Evolutionary conservation across 768 basidiomycete genomes (phyloP).

Genomic region (Mycena alexandri): DNA sequence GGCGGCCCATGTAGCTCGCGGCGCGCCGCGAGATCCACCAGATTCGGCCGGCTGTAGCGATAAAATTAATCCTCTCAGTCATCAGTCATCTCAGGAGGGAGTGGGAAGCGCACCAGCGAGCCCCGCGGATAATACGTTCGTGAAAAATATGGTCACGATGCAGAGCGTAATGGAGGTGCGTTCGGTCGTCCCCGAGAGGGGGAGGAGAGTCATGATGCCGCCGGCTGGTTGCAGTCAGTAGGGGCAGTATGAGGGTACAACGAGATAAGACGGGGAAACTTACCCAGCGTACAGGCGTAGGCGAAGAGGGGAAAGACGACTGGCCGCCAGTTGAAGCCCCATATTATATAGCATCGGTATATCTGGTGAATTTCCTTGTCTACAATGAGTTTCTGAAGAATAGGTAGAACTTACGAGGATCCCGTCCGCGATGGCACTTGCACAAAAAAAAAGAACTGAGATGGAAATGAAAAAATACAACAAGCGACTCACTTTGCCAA

Average conservation of each 20-base stretch:
- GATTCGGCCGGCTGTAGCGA: constrained; percentile 20
- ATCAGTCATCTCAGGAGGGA: too few species aligned
- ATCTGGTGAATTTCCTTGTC: background rate
- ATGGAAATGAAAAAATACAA: background rate
- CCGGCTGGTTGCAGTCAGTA: background rate
- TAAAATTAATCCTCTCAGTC: background rate
- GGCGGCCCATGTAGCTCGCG: background rate
- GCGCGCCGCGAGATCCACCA: constrained; percentile 23
- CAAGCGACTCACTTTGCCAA: constrained; percentile 20
- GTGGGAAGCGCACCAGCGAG: constrained; percentile 8
- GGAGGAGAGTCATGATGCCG: constrained; percentile 7
- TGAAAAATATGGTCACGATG: constrained; percentile 19
- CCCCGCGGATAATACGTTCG: constrained; percentile 6
- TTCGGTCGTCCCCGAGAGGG: constrained; percentile 4
- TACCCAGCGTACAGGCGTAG: constrained; percentile 1
- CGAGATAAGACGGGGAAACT: background rate
- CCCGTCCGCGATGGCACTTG: constrained; percentile 18
- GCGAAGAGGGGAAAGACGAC: constrained; percentile 10
- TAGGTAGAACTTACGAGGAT: constrained; percentile 9
- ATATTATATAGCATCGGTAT: constrained; percentile 19
- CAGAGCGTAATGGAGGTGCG: constrained; percentile 12
- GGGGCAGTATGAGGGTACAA: background rate
- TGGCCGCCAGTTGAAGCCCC: constrained; percentile 5
- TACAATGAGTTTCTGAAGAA: too few species aligned
- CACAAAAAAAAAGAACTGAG: too few species aligned